Base-by-base conservation (phyloP, 805 yeast species). In the Kuraishia capsulata region DNA sequence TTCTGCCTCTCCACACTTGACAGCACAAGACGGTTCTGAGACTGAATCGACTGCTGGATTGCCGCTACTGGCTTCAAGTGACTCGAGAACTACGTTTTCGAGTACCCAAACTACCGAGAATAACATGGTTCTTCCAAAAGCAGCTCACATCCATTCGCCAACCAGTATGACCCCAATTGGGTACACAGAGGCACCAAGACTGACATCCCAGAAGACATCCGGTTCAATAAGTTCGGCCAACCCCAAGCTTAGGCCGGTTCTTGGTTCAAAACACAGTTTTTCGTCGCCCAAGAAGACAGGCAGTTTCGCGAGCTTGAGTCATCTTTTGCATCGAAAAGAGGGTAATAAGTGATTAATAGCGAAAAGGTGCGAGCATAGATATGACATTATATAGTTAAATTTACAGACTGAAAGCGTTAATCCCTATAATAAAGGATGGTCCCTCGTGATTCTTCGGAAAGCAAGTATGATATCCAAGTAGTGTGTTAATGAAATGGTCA, bases 251-350 rank as follows among this genome's bases (percentile, higher is more conserved):
- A 28, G 31, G 17, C 31, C 31, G 14, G 8, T 17, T 6, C 17
- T 28, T 5, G 31, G 31, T 5, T 14, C 31, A 13, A 28, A 28
- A 28, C 13, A 28, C 17, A 48, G 45, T 29, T 43, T 48, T 40
- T 50, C 44, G 35, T 28, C 46, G 19, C 33, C 47, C n/a, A 49
- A 45, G 37, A 52, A 49, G 26, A 45, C 47, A n/a, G 46, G 49
- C n/a, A 51, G 55, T 11, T 44, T 52, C 33, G 49, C 49, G 8
- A 52, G 41, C 24, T 40, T 52, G 16, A 45, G 38, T 13, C 31
- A 28, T 26, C 49, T 52, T 29, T 26, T 52, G 20, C 56, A 52
- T 28, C 44, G 46, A 33, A 46, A 42, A 38, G 48, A 46, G 4
- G 26, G 19, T 11, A 9, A 20, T 13, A 34, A 24, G 11, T 24